A percentile compares a stretch with the other conserved stretches of the same genome.
Evolutionary conservation across 352 stramenopile species (phyloP).

Genomic region (Pythium phragmiticola): DNA sequence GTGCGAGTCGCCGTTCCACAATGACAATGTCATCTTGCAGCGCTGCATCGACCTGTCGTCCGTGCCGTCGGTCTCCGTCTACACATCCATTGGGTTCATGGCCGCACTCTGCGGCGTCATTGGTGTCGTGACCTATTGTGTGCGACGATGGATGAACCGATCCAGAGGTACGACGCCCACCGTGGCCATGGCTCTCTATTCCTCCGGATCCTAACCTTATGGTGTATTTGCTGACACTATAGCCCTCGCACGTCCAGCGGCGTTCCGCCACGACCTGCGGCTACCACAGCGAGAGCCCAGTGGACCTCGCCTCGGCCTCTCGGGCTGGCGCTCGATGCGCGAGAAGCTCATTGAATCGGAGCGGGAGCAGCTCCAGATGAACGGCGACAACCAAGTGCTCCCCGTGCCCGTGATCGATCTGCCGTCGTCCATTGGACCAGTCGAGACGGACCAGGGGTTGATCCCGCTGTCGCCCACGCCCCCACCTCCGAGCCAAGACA

Average conservation of each 20-base stretch:
- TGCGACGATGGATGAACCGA: slow-evolving; percentile 17
- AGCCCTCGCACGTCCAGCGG: neutral
- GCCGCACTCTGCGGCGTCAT: slow-evolving; percentile 19
- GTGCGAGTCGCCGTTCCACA: slow-evolving; percentile 24
- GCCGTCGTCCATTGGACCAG: slow-evolving; percentile 1
- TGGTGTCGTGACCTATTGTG: slow-evolving; percentile 5
- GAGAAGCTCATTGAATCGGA: slow-evolving; percentile 55
- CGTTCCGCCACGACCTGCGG: slow-evolving; percentile 15
- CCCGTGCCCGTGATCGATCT: slow-evolving; percentile 14
- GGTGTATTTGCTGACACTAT: neutral
- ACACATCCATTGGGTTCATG: slow-evolving; percentile 24
- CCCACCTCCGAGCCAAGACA: neutral
- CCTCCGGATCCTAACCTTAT: no score
- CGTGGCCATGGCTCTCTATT: neutral
- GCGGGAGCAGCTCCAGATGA: slow-evolving; percentile 12
- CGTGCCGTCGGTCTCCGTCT: slow-evolving; percentile 12
- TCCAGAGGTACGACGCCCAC: slow-evolving; percentile 3
- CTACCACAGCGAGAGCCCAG: slow-evolving; percentile 21
- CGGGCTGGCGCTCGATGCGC: slow-evolving; percentile 50
- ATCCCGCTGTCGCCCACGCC: slow-evolving; percentile 29
- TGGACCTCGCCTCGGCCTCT: slow-evolving; percentile 42
- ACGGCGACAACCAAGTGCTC: neutral
- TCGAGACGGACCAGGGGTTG: slow-evolving; percentile 45
- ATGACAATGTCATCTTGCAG: slow-evolving; percentile 28
- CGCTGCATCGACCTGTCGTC: slow-evolving; percentile 9